Percentiles rank a stretch among this genome's conserved stretches.
Conservation (phyloP, 371 early-diverging fungal genomes). For the Mortierella sp. region DNA sequence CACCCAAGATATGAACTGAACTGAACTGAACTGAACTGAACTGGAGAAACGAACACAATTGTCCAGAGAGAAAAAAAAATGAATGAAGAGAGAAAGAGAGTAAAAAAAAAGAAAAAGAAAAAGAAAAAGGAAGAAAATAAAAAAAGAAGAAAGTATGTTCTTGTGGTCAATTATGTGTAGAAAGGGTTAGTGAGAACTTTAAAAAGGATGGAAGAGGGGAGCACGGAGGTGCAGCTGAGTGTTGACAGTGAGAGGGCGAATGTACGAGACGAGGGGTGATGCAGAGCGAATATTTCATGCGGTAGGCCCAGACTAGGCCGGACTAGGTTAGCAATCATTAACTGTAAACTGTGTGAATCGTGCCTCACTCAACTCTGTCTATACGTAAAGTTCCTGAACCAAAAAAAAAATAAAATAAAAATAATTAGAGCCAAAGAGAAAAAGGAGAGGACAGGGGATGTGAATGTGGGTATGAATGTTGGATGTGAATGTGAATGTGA, state of each 20-base stretch:
- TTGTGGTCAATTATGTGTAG: background rate
- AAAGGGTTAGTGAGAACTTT: background rate
- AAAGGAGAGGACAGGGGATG: background rate
- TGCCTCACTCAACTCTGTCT: too few relatives aligned
- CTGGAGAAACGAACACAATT: background rate
- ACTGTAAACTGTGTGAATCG: too few relatives aligned
- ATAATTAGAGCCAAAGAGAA: slow-evolving; percentile 1
- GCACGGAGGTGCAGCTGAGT: slow-evolving; percentile 13
- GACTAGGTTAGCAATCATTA: background rate
- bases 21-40: too few relatives aligned
- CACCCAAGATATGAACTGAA: background rate
- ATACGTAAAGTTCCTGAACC: background rate
- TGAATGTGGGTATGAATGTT: background rate
- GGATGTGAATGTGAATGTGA: background rate
- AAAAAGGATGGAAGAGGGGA: background rate
- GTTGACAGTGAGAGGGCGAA: background rate
- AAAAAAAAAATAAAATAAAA: too few relatives aligned
- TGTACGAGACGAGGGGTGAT: slow-evolving; percentile 17
- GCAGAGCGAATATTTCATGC: background rate
- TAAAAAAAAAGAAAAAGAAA: background rate
- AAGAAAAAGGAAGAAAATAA: background rate
- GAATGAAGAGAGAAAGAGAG: background rate
- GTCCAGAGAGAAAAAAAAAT: background rate
- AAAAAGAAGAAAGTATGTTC: background rate
- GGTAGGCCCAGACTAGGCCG: too few relatives aligned